Conservation (phyloP, 2,329 filamentous ascomycete genomes). For the Ceratocystis destructans region DNA sequence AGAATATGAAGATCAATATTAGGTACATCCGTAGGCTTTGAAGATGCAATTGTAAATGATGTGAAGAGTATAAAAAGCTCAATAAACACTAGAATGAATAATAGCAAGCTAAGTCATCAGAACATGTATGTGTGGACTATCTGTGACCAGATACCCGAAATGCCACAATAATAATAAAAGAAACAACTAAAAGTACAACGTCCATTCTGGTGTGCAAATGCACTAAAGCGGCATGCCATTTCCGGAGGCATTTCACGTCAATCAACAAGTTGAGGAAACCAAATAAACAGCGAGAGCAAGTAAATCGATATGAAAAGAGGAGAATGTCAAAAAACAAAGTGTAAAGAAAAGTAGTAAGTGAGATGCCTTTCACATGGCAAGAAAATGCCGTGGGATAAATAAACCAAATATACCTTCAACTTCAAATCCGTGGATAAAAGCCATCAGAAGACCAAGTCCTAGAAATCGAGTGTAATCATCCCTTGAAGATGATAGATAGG, state of each 20-base stretch:
- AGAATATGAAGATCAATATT: too few relatives aligned
- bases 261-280: not conserved
- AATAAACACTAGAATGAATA: too few relatives aligned
- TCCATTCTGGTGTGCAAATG: not conserved
- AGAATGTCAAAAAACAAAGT: not conserved
- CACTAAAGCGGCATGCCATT: not conserved
- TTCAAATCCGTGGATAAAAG: not conserved
- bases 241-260: not conserved
- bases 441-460: not conserved
- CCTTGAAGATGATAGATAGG: too few relatives aligned
- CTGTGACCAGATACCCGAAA: not conserved
- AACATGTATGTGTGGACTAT: too few relatives aligned
- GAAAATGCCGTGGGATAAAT: not conserved
- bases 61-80: too few relatives aligned
- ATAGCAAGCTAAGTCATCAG: too few relatives aligned
- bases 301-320: not conserved
- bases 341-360: not conserved
- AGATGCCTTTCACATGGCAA: not conserved
- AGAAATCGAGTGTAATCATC: too few relatives aligned
- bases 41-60: too few relatives aligned
- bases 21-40: too few relatives aligned
- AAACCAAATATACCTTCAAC: not conserved
- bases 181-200: constrained; percentile 1
- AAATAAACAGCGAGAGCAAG: not conserved
- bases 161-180: not conserved